Evolutionary conservation across 805 yeast species (phyloP), one percentile per base, ranked within the genome.

Genomic region (Candida silvatica): DNA sequence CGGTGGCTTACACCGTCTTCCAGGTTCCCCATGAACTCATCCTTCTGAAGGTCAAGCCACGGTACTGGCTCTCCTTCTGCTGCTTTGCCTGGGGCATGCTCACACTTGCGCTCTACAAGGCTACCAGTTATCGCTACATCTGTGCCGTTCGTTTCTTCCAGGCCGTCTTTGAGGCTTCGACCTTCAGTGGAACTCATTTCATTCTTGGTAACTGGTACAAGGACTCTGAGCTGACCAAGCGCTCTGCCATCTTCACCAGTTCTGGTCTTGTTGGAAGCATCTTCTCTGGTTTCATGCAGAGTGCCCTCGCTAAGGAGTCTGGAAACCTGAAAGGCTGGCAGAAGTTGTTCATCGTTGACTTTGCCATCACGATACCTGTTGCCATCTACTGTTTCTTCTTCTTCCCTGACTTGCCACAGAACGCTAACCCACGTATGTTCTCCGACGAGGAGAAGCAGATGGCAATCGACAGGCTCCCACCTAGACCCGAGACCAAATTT

Each of bases 271-370:
- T 77, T 26, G 87, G 83, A 24, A 57, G 68, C 16, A 55, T 76
- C 43, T 74, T 81, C 7, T 66, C 79, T 3, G 81, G 83, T 19
- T 67, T 74, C 38, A 56, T 79, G 31, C 78, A 77, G 41, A 70
- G 77, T 16, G 71, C 77, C 7, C 64, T 74, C 20, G 69, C 60
- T 41, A 46, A 61, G 14, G 46, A 54, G 28, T 46, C 78, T 46
- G 58, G 65, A 35, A 80, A 78, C 14, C 54, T 69, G 9, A 62
- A 66, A 7, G 74, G 81, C 6, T 79, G 85, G 84, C 61, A 74
- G 58, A 78, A 84, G 85, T 67, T 74, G 45, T 79, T 76, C 45
- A 69, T 79, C 31, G 62, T 79, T 37, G 81, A 77, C 50, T 79
- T 77, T 8, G 51, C 71, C 35, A 65, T 80, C 36, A 71, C 80